Conservation (phyloP, 192 early-diverging fungal species). For the Jimgerdemannia lactiflua region DNA sequence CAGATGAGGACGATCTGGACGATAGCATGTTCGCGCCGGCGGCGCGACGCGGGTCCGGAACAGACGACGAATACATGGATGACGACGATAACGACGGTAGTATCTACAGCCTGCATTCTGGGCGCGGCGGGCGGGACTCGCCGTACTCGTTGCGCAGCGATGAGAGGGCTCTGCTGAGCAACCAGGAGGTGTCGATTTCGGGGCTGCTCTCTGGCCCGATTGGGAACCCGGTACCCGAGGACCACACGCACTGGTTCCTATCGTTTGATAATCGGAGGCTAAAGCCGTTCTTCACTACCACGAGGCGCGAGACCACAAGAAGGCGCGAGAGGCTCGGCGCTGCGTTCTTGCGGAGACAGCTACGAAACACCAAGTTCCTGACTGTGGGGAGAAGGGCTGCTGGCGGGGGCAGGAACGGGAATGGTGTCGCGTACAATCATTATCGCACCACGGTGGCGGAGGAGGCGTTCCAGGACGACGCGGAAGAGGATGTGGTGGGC, state of each 20-base stretch:
- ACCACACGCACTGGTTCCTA: conserved; percentile 76
- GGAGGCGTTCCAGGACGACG: not conserved
- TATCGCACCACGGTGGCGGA: not conserved
- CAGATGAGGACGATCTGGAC: not conserved
- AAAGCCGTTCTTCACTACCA: conserved; percentile 72
- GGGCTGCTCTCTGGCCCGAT: conserved; percentile 31
- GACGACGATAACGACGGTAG: conserved; percentile 23
- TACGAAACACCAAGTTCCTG: not conserved
- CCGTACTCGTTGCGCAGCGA: not conserved
- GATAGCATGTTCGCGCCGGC: conserved; percentile 9
- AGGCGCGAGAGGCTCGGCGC: not conserved
- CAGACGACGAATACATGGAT: conserved; percentile 1
- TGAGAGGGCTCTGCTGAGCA: conserved; percentile 6
- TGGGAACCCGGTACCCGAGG: conserved; percentile 35
- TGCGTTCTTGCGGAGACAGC: not conserved
- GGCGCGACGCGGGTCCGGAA: not conserved
- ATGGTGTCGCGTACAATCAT: not conserved
- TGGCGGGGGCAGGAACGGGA: not conserved
- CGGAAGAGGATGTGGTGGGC: not conserved
- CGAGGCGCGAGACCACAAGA: not conserved
- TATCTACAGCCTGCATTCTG: conserved; percentile 3
- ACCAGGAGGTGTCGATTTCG: conserved; percentile 28
- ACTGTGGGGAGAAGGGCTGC: too few species aligned
- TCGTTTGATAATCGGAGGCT: conserved; percentile 78
- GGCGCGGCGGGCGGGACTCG: not conserved